Conservation (phyloP, 495 filamentous ascomycete species). For the Collariella sp. region DNA sequence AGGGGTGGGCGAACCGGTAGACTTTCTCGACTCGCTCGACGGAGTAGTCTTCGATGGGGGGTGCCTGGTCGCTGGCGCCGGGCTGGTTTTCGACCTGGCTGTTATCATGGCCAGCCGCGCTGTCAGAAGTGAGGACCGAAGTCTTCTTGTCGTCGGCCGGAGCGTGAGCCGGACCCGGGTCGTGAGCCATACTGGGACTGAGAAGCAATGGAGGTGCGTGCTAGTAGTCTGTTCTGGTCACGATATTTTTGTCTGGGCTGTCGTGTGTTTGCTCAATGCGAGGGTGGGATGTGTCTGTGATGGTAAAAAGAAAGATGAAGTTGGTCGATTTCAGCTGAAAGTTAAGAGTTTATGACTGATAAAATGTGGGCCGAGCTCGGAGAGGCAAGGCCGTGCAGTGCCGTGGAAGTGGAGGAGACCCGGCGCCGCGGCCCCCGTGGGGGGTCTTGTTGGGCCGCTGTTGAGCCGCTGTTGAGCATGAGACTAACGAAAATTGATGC, state of each 20-base stretch:
- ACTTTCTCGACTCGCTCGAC: constrained; percentile 53
- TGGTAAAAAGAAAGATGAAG: neutral
- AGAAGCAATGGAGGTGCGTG: constrained; percentile 47
- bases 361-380: constrained; percentile 18
- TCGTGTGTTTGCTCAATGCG: neutral
- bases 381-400: neutral
- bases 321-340: neutral
- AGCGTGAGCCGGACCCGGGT: constrained; percentile 4
- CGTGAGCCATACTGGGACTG: constrained; percentile 39
- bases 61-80: neutral
- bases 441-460: constrained; percentile 1
- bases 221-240: constrained; percentile 37
- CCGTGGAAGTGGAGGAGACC: neutral
- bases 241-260: neutral
- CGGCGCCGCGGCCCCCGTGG: neutral
- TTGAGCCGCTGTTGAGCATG: neutral
- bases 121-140: constrained; percentile 9
- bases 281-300: neutral
- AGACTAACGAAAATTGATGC: no score
- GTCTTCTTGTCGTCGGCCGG: constrained; percentile 23
- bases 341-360: neutral
- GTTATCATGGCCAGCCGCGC: constrained; percentile 10
- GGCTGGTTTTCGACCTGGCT: neutral
- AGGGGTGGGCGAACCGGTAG: constrained; percentile 43
- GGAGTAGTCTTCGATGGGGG: constrained; percentile 30